A percentile compares a stretch with the other conserved stretches of the same genome.
phyloP scores from a whole-genome alignment of 345 rosid genomes.

The Gossypium ekmanianum region DNA sequence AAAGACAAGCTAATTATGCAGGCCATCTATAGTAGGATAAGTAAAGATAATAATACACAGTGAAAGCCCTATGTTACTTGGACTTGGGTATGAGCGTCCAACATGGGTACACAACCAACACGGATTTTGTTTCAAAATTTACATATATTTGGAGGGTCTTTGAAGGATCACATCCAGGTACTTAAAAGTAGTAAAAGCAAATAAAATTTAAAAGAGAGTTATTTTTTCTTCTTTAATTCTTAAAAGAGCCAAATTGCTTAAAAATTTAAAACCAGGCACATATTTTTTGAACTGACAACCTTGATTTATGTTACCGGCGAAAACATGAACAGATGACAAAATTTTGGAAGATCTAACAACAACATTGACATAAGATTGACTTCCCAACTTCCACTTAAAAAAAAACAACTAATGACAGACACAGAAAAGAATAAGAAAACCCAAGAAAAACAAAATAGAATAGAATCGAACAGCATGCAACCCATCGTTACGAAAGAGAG shows the following conservation, averaged over 20 bases:
- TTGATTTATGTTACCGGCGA: neutral
- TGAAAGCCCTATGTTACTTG: too few species aligned
- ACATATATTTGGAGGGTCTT: neutral
- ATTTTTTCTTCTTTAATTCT: neutral
- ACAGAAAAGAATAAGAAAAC: neutral
- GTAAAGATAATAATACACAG: too few species aligned
- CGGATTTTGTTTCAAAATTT: neutral
- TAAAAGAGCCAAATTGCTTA: neutral
- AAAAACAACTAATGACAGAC: neutral
- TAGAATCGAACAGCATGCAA: neutral
- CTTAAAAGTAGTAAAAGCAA: too few species aligned
- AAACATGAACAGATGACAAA: neutral
- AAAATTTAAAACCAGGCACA: neutral
- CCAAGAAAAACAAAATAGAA: neutral
- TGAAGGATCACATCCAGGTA: neutral
- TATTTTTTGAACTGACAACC: constrained; percentile 1
- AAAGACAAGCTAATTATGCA: neutral
- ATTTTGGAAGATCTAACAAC: neutral
- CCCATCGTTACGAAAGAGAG: neutral
- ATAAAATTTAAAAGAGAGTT: neutral
- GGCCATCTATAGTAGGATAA: neutral
- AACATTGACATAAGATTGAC: neutral
- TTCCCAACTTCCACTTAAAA: neutral
- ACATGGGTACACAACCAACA: neutral
- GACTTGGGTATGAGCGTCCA: neutral